phyloP scores from a whole-genome alignment of 306 rosid species.

The Fagus crenata region DNA sequence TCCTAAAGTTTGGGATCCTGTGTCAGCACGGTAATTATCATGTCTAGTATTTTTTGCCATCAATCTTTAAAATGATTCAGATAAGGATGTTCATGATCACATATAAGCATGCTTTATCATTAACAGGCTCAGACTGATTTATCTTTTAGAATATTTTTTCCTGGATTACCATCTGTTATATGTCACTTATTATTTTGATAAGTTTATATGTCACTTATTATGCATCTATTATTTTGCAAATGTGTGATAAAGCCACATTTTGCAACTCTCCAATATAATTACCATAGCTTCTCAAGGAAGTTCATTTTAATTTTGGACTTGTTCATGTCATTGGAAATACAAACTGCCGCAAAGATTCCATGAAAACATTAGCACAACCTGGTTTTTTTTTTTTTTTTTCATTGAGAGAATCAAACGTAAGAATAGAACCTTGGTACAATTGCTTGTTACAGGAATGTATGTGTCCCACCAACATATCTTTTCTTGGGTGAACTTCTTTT shows the following conservation, averaged over 20 bases:
- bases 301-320: background rate
- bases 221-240: background rate
- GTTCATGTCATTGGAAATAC: no score
- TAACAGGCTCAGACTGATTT: background rate
- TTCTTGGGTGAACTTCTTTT: background rate
- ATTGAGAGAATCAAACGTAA: background rate
- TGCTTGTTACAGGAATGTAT: background rate
- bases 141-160: background rate
- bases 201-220: background rate
- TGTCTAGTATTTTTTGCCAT: slow-evolving; percentile 24
- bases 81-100: background rate
- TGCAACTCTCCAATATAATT: background rate
- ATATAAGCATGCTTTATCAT: background rate
- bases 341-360: background rate
- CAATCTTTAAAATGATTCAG: slow-evolving; percentile 7
- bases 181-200: background rate
- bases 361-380: background rate
- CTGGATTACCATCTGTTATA: background rate
- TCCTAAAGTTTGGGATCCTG: slow-evolving; percentile 84
- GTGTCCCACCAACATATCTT: background rate
- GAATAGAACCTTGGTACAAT: background rate
- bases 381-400: background rate
- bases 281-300: background rate
- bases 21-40: slow-evolving; percentile 57
- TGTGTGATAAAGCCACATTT: background rate